A percentile compares a stretch with the other conserved stretches of the same genome.
phyloP scores from a whole-genome alignment of 192 early-diverging fungal species.

The Gigaspora rosea region DNA sequence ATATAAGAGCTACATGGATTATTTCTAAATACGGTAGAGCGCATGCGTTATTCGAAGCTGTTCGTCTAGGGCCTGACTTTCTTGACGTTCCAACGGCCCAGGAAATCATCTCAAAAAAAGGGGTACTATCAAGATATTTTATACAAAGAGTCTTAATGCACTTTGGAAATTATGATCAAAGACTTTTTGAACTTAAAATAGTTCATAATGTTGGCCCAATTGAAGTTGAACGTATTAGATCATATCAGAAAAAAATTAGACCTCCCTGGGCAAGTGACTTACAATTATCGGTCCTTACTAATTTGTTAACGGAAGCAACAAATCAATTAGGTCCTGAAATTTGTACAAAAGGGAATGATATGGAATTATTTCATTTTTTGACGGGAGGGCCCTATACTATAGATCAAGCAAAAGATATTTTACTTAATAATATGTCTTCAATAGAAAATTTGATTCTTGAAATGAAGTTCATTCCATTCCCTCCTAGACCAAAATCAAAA shows the following conservation, averaged over 20 bases:
- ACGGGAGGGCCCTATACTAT: neutral
- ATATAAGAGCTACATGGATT: constrained; percentile 6
- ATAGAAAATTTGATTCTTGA: neutral
- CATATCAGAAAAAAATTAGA: too few species aligned
- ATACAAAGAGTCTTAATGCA: constrained; percentile 3
- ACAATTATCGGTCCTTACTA: neutral
- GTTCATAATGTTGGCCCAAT: neutral
- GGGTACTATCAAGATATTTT: neutral
- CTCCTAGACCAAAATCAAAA: neutral
- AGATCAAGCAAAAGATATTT: neutral
- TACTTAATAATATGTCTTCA: neutral
- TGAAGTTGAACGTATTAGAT: neutral
- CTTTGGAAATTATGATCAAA: neutral
- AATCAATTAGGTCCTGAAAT: neutral
- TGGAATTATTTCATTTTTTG: constrained; percentile 18
- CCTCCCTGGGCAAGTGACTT: constrained; percentile 4
- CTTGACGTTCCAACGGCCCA: neutral
- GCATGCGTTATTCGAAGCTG: constrained; percentile 6
- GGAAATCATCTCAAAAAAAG: neutral
- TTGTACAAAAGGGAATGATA: constrained; percentile 8
- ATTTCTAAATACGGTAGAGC: neutral
- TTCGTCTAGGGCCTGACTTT: constrained; percentile 4
- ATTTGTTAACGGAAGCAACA: neutral
- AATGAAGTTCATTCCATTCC: constrained; percentile 8
- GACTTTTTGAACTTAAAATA: neutral